These are phyloP conservation scores for Gossypium gossypioides DNA, from an alignment of 441 rosid species.

Conservation along the genomic window DNA sequence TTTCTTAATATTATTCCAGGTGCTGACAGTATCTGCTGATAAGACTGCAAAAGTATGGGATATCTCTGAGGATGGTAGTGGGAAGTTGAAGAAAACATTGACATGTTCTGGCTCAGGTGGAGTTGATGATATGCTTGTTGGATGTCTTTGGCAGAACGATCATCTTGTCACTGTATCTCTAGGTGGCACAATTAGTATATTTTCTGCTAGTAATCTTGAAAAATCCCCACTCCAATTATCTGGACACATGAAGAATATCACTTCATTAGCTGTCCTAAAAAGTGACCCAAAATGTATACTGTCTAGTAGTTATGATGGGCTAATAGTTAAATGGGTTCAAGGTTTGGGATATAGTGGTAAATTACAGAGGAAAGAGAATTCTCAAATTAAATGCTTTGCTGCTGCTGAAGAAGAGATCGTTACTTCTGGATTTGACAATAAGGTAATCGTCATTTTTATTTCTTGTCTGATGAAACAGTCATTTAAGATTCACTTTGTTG, in stretches of 20 bases:
- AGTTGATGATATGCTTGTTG: constrained; percentile 87
- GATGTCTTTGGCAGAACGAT: constrained; percentile 87
- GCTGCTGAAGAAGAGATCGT: constrained; percentile 72
- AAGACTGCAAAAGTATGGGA: constrained; percentile 95
- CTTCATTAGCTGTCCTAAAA: constrained; percentile 61
- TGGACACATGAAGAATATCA: constrained; percentile 78
- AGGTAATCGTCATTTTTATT: constrained; percentile 29
- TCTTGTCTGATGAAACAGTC: background rate
- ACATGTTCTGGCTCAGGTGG: constrained; percentile 64
- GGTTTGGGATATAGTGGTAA: constrained; percentile 72
- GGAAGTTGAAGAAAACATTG: constrained; percentile 59
- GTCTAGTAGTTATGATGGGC: constrained; percentile 83
- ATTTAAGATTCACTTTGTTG: background rate
- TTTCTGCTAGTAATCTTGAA: constrained; percentile 65
- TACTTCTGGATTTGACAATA: constrained; percentile 83
- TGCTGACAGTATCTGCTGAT: constrained; percentile 85
- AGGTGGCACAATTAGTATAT: constrained; percentile 72
- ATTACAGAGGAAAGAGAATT: constrained; percentile 58
- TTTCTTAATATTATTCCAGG: constrained; percentile 31
- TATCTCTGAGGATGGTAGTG: constrained; percentile 57
- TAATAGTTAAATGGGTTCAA: constrained; percentile 77
- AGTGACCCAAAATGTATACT: constrained; percentile 49
- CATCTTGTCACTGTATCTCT: constrained; percentile 83
- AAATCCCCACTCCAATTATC: constrained; percentile 59
- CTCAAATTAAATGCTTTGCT: constrained; percentile 81